Base-by-base conservation (phyloP, 1,284 basidiomycete species). In the Sanguinoderma infundibulare region DNA sequence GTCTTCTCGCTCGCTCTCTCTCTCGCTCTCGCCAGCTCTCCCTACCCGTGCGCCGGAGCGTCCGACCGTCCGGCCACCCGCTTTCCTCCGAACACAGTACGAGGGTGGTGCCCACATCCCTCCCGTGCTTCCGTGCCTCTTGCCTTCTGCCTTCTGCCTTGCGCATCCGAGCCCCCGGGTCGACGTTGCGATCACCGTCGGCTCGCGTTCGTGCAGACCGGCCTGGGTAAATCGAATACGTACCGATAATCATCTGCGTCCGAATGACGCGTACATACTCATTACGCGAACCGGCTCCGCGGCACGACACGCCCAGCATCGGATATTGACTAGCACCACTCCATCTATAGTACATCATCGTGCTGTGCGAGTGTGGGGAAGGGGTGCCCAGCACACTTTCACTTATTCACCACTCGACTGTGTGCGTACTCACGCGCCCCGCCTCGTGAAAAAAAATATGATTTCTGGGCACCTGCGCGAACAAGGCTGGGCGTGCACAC, bases 231-330 rank as follows among this genome's bases (percentile, higher is more conserved):
- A 46, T 46, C 14, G 42, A 46, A 46, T 26, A 20, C 24, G 22
- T 26, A 28, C 24, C 42, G 42, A 46, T 46, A 46, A 46, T 46
- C 42, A 46, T 9, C 42, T 26, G 42, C 42, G 28, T 46, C 24
- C 42, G 50, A 36, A 38, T 34, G 50, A 22, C 50, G 34, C 50
- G 50, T 24, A 38, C 20, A 22, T 52, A 52, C 50, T 52, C 34
- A 52, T 52, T 35, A 52, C 36, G 50, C 50, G 36, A 52, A 26
- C 51, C 35, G 53, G 50, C 34, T 26, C 47, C 53, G 47, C 59
- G 49, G 59, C 47, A 55, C 59, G n/a, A n/a, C n/a, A n/a, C n/a
- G 59, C 42, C 22, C 22, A 24, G 42, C 10, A 44, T 14, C 14
- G 2, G 15, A 24, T 12, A 26, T 14, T 14, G 9, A 26, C 12